Percentiles rank a stretch among this genome's conserved stretches.
Evolutionary conservation across 2,329 filamentous ascomycete genomes (phyloP).

Genomic region (Orbilia oligospora): DNA sequence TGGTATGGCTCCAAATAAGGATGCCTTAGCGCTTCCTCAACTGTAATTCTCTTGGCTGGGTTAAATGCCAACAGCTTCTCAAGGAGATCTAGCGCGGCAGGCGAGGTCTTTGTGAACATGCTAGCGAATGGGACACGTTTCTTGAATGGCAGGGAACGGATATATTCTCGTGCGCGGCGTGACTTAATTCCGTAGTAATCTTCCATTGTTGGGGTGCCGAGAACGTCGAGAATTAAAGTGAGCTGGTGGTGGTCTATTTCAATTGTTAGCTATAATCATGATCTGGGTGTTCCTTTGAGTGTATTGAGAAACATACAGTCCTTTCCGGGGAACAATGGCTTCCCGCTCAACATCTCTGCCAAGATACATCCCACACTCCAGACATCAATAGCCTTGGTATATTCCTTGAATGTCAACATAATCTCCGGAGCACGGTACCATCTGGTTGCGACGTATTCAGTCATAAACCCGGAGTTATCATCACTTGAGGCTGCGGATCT

Average conservation of each 20-base stretch:
- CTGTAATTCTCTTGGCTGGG: slow-evolving; percentile 97
- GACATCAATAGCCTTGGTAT: slow-evolving; percentile 99
- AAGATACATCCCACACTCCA: slow-evolving; percentile 99
- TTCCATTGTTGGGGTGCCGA: slow-evolving; percentile 99
- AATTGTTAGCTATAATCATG: slow-evolving; percentile 30
- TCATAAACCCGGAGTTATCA: slow-evolving; percentile 99
- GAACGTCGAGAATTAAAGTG: slow-evolving; percentile 94
- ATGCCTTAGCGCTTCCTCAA: slow-evolving; percentile 96
- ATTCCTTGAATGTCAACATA: slow-evolving; percentile 99
- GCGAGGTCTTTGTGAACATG: slow-evolving; percentile 99
- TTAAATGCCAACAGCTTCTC: slow-evolving; percentile 98
- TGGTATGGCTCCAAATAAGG: slow-evolving; percentile 99
- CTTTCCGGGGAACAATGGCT: slow-evolving; percentile 97
- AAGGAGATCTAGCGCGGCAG: slow-evolving; percentile 90
- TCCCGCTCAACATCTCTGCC: slow-evolving; percentile 98
- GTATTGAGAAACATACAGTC: slow-evolving; percentile 78
- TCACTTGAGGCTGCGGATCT: slow-evolving; percentile 96
- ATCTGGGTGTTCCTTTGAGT: slow-evolving; percentile 1
- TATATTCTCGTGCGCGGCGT: slow-evolving; percentile 95
- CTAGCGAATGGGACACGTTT: slow-evolving; percentile 99
- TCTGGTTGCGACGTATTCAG: slow-evolving; percentile 98
- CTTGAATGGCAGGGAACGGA: slow-evolving; percentile 97
- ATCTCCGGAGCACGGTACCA: slow-evolving; percentile 99
- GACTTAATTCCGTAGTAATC: slow-evolving; percentile 99
- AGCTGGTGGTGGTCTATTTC: slow-evolving; percentile 93